Conservation (phyloP, 495 filamentous ascomycete genomes). For the Xylaria curta region DNA sequence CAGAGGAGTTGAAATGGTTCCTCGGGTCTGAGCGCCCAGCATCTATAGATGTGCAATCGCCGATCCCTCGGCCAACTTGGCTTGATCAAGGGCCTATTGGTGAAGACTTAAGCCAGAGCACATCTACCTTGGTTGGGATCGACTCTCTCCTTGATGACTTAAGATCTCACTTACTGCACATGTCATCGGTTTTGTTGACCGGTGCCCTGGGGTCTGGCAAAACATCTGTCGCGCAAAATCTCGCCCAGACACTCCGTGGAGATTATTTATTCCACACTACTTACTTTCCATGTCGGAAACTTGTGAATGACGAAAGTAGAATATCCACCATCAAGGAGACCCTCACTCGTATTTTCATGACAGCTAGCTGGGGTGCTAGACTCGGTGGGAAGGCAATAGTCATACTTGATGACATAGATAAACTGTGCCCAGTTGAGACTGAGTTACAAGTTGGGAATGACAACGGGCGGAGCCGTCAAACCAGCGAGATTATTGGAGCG, state of each 20-base stretch:
- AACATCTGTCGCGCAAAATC: constrained; percentile 66
- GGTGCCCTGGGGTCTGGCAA: constrained; percentile 92
- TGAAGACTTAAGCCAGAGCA: constrained; percentile 57
- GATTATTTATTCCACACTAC: constrained; percentile 75
- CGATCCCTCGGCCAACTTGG: constrained; percentile 66
- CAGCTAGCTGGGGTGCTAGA: constrained; percentile 86
- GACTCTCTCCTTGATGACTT: constrained; percentile 76
- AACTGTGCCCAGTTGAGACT: constrained; percentile 87
- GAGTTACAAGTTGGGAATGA: constrained; percentile 91
- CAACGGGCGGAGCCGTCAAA: constrained; percentile 87
- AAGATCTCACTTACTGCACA: constrained; percentile 73
- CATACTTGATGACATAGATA: constrained; percentile 91
- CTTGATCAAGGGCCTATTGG: constrained; percentile 52
- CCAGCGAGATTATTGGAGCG: constrained; percentile 86
- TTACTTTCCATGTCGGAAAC: constrained; percentile 81
- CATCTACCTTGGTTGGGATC: constrained; percentile 81
- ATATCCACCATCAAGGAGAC: constrained; percentile 91
- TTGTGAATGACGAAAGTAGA: constrained; percentile 86
- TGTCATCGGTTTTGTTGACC: constrained; percentile 86
- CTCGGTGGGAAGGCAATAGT: constrained; percentile 82
- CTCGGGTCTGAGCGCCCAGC: constrained; percentile 76
- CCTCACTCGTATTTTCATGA: constrained; percentile 79
- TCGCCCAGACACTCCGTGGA: constrained; percentile 70
- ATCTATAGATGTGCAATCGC: constrained; percentile 72
- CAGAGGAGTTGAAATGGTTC: constrained; percentile 70